phyloP scores from a whole-genome alignment of 768 basidiomycete species.

The Pleurotus eryngii region DNA sequence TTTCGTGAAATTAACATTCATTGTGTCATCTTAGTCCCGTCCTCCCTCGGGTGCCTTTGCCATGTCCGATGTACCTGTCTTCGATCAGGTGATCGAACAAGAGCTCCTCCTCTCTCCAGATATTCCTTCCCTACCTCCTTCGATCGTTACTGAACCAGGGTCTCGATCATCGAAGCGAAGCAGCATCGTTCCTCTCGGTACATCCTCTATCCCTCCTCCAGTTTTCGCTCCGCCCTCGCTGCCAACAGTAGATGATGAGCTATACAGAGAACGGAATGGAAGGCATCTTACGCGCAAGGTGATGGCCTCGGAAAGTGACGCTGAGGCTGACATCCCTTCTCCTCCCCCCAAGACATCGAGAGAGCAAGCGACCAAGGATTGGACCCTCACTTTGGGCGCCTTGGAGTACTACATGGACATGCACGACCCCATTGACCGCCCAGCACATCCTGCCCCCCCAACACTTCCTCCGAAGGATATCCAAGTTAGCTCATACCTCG shows the following conservation, averaged over 20 bases:
- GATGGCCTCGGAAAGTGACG: slow-evolving; percentile 1
- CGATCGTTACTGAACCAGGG: not conserved
- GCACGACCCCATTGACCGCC: slow-evolving; percentile 3
- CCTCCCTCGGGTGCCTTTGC: not conserved
- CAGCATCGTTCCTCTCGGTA: not conserved
- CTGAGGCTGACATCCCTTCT: not conserved
- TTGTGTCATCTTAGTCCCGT: not conserved
- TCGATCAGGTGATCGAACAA: too few relatives aligned
- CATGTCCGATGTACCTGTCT: not conserved
- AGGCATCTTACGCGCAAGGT: not conserved
- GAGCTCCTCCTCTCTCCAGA: not conserved
- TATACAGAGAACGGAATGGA: not conserved
- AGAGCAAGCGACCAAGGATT: not conserved
- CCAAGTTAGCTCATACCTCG: not conserved
- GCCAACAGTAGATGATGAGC: not conserved
- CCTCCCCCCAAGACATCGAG: not conserved
- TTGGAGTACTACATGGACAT: slow-evolving; percentile 4
- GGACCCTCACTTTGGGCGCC: not conserved
- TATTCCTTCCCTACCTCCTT: not conserved
- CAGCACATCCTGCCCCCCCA: not conserved
- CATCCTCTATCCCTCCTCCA: not conserved
- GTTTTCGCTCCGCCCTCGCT: not conserved
- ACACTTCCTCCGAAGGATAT: not conserved
- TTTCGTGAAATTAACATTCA: not conserved
- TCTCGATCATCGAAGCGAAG: not conserved